phyloP scores from a whole-genome alignment of 208 protist species.

The Acanthamoeba divionensis region DNA sequence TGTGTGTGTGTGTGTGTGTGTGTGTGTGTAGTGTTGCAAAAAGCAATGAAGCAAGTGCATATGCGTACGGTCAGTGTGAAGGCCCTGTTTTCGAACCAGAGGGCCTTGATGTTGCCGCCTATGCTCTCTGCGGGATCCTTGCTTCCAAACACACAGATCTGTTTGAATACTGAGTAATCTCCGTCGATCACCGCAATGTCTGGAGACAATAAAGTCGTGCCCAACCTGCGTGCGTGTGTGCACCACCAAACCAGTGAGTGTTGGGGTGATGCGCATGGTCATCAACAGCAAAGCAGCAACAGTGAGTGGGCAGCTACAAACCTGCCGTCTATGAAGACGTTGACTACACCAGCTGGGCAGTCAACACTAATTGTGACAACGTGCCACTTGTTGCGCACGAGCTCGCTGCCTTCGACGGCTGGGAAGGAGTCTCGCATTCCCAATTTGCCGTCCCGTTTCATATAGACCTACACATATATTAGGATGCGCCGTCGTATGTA shows the following conservation, averaged over 20 bases:
- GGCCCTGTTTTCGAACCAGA: background rate
- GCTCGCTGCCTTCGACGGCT: background rate
- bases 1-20: too few relatives aligned
- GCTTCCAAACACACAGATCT: conserved; percentile 12
- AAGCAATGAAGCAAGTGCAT: background rate
- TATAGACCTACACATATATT: too few relatives aligned
- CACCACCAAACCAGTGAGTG: too few relatives aligned
- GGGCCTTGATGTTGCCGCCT: conserved; percentile 28
- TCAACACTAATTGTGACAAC: background rate
- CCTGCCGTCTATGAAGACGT: conserved; percentile 26
- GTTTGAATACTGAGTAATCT: background rate
- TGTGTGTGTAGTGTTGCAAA: too few relatives aligned
- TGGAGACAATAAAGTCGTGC: background rate
- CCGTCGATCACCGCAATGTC: background rate
- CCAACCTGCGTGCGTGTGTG: too few relatives aligned
- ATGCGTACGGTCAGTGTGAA: background rate
- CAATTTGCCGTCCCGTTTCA: background rate
- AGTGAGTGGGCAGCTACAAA: background rate
- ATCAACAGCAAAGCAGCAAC: too few relatives aligned
- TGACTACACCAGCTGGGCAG: background rate
- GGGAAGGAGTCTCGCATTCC: conserved; percentile 5
- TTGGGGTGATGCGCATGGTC: too few relatives aligned
- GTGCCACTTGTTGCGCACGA: conserved; percentile 6
- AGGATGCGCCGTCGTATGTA: too few relatives aligned
- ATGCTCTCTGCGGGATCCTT: conserved; percentile 1